A percentile compares a stretch with the other conserved stretches of the same genome.
Evolutionary conservation across 2,329 filamentous ascomycete species (phyloP).

Genomic region (Aureobasidium sp.): DNA sequence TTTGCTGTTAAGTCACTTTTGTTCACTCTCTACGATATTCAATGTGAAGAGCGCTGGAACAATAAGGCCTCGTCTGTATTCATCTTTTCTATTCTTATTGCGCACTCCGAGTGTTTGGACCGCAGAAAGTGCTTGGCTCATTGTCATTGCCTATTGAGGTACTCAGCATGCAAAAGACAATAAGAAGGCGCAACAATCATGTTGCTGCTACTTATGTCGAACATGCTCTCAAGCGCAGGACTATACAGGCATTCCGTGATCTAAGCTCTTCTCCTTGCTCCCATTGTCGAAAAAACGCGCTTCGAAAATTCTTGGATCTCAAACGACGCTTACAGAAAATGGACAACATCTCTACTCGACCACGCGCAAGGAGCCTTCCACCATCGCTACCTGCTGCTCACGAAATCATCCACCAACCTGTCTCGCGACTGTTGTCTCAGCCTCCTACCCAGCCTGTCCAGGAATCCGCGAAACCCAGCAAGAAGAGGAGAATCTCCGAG

Average conservation of each 20-base stretch:
- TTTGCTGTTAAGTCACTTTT: conserved; percentile 2
- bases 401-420: not conserved
- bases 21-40: not conserved
- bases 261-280: conserved; percentile 11
- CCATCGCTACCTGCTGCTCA: not conserved
- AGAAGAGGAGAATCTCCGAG: conserved; percentile 16
- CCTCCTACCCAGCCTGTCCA: not conserved
- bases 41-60: not conserved
- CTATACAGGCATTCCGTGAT: not conserved
- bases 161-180: not conserved
- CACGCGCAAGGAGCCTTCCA: conserved; percentile 4
- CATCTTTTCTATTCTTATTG: not conserved
- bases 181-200: conserved; percentile 14
- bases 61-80: not conserved
- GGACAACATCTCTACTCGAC: not conserved
- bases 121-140: not conserved
- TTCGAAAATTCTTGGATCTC: conserved; percentile 3
- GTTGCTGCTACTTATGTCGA: conserved; percentile 12
- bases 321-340: conserved; percentile 5
- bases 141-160: not conserved
- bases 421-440: not conserved
- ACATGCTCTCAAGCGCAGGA: not conserved
- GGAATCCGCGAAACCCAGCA: conserved; percentile 12
- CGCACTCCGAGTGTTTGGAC: not conserved
- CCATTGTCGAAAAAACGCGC: conserved; percentile 11